These are phyloP conservation scores for Hyaloperonospora brassicae DNA, from an alignment of 352 stramenopile species.

Conservation along the genomic window DNA sequence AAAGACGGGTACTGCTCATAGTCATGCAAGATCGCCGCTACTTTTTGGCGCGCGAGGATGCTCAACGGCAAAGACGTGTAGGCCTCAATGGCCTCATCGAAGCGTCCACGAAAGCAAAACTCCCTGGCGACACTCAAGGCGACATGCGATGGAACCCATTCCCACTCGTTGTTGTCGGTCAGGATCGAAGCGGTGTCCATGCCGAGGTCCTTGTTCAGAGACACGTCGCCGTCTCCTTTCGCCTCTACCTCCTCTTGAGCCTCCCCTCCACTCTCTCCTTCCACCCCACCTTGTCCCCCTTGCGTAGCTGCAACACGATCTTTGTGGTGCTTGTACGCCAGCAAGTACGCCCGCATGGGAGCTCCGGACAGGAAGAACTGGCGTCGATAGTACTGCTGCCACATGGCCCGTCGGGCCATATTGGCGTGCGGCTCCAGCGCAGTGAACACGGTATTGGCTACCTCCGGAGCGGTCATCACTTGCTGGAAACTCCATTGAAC, in stretches of 20 bases:
- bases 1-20: constrained; percentile 51
- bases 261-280: constrained; percentile 5
- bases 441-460: constrained; percentile 26
- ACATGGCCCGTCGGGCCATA: constrained; percentile 33
- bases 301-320: constrained; percentile 10
- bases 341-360: constrained; percentile 37
- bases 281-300: background rate
- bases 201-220: constrained; percentile 1
- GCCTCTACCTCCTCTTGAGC: background rate
- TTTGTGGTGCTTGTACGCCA: constrained; percentile 18
- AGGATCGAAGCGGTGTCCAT: constrained; percentile 12
- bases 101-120: constrained; percentile 47
- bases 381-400: constrained; percentile 52
- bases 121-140: constrained; percentile 34
- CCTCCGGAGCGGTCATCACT: constrained; percentile 4
- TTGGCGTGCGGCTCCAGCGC: constrained; percentile 45
- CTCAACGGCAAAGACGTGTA: constrained; percentile 37
- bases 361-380: constrained; percentile 52
- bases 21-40: constrained; percentile 34
- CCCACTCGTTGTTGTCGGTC: constrained; percentile 15
- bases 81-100: constrained; percentile 41
- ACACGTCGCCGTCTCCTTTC: constrained; percentile 4
- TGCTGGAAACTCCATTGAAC: constrained; percentile 35
- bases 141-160: constrained; percentile 26
- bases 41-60: constrained; percentile 20